These are phyloP conservation scores for Dictyostelium capitatum DNA, from an alignment of 78 protist genomes.

Conservation along the genomic window DNA sequence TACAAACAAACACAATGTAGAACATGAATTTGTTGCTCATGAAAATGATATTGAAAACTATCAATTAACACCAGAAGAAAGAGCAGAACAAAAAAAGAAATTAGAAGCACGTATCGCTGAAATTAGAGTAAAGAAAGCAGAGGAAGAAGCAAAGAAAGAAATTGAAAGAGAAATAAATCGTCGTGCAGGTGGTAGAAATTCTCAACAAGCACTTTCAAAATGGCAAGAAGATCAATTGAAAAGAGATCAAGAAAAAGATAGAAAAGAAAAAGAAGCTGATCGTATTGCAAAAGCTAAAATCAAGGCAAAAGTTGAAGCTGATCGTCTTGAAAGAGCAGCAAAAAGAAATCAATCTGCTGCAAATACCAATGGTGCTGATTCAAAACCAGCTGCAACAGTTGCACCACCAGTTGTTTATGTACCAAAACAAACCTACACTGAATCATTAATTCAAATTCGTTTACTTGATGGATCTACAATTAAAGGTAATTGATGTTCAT, in stretches of 20 bases:
- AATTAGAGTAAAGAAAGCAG: conserved; percentile 48
- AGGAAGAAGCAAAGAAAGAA: conserved; percentile 73
- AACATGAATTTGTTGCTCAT: conserved; percentile 59
- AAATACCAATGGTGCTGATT: neutral
- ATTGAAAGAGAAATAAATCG: conserved; percentile 76
- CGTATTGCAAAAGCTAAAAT: conserved; percentile 61
- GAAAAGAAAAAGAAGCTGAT: conserved; percentile 78
- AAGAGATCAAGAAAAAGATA: conserved; percentile 63
- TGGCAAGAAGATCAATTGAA: conserved; percentile 76
- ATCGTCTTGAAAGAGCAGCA: conserved; percentile 54
- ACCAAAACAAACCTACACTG: conserved; percentile 34
- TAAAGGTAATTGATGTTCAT: conserved; percentile 42
- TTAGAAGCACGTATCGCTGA: conserved; percentile 27
- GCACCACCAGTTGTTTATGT: conserved; percentile 19
- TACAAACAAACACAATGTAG: conserved; percentile 23
- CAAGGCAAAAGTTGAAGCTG: conserved; percentile 71
- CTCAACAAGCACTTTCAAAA: conserved; percentile 45
- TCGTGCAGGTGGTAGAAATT: conserved; percentile 40
- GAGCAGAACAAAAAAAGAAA: conserved; percentile 10
- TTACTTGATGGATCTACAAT: conserved; percentile 12
- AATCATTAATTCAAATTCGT: conserved; percentile 72
- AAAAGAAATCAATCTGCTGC: conserved; percentile 23
- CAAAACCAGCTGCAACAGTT: conserved; percentile 33
- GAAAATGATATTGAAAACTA: conserved; percentile 54
- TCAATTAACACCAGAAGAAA: conserved; percentile 73